A percentile compares a stretch with the other conserved stretches of the same genome.
Conservation (phyloP, 352 stramenopile genomes). For the Pythium diclinum region DNA sequence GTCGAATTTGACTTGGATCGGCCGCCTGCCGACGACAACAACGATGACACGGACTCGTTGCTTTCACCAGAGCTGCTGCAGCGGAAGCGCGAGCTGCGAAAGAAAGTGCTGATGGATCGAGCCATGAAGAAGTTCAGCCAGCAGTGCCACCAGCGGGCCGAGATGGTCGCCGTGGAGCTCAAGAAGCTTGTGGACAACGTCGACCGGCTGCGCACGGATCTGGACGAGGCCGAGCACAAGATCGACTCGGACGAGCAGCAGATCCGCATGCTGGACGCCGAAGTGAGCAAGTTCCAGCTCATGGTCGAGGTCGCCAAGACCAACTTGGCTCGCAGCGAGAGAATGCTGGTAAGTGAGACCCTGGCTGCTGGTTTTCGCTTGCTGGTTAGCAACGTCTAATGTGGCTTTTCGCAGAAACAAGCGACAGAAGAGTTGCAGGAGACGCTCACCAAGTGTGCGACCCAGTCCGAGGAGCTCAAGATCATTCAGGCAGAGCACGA, state of each 20-base stretch:
- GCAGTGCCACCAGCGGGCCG: conserved; percentile 51
- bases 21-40: conserved; percentile 26
- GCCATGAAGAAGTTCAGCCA: conserved; percentile 68
- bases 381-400: background rate
- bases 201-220: conserved; percentile 43
- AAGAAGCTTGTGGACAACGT: conserved; percentile 44
- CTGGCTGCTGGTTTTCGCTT: background rate
- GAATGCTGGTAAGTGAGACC: conserved; percentile 37
- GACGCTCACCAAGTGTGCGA: conserved; percentile 28
- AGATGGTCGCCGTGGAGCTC: conserved; percentile 59
- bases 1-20: conserved; percentile 52
- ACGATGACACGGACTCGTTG: conserved; percentile 26
- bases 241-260: conserved; percentile 68
- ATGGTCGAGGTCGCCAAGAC: conserved; percentile 61
- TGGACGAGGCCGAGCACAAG: conserved; percentile 66
- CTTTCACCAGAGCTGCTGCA: conserved; percentile 57
- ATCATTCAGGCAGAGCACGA: conserved; percentile 31
- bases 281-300: conserved; percentile 60
- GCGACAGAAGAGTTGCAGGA: conserved; percentile 51
- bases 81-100: conserved; percentile 69
- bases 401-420: conserved; percentile 36
- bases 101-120: conserved; percentile 72
- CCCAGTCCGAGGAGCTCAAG: conserved; percentile 36
- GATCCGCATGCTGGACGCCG: conserved; percentile 58
- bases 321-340: conserved; percentile 44